Evolutionary conservation across 2,329 filamentous ascomycete species (phyloP).

Genomic region (Didymella pinodella): DNA sequence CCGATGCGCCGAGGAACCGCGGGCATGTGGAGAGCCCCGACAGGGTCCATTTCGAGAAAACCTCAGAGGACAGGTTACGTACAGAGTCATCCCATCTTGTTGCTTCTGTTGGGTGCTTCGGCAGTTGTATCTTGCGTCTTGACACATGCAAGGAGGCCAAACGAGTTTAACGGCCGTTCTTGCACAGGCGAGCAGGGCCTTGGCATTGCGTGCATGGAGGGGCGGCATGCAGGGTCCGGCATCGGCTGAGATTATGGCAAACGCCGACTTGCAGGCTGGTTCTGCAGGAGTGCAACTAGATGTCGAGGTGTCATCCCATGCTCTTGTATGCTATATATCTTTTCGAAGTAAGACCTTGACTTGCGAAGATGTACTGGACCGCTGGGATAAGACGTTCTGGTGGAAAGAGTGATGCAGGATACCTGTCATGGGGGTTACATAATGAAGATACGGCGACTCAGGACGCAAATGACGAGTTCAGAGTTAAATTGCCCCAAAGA

Average conservation of each 20-base stretch:
- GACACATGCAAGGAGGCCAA: constrained; percentile 1
- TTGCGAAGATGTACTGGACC: background rate
- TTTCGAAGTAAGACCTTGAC: background rate
- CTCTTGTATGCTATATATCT: background rate
- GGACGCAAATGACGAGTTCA: background rate
- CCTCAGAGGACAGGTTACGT: background rate
- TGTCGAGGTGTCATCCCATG: background rate
- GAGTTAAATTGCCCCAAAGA: too few species aligned
- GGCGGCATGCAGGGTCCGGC: constrained; percentile 26
- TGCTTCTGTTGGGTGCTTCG: constrained; percentile 1
- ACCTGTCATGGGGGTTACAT: background rate
- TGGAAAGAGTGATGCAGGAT: background rate
- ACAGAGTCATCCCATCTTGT: background rate
- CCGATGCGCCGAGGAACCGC: constrained; percentile 12
- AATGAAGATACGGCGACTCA: background rate
- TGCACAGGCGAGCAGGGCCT: constrained; percentile 14
- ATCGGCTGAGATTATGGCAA: constrained; percentile 1
- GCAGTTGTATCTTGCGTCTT: constrained; percentile 5
- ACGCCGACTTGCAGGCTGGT: background rate
- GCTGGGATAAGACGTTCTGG: background rate
- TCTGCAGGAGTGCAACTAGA: background rate
- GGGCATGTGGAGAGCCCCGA: constrained; percentile 13
- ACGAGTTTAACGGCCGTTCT: constrained; percentile 3
- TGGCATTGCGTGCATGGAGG: constrained; percentile 15
- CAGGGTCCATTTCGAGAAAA: constrained; percentile 2